Evolutionary conservation across 83 land plant species (phyloP).

Genomic region (Picea abies): DNA sequence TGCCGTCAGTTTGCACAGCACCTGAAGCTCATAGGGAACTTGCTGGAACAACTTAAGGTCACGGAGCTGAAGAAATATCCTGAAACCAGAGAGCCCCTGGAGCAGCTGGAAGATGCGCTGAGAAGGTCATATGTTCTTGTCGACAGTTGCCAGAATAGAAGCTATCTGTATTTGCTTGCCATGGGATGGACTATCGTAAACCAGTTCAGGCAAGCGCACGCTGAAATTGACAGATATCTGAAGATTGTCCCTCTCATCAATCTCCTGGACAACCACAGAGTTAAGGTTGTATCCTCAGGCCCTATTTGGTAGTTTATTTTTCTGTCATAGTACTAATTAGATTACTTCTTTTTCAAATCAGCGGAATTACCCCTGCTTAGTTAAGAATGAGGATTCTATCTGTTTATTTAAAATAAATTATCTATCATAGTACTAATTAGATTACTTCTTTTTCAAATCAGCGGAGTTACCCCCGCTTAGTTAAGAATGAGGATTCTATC

Average conservation of each 20-base stretch:
- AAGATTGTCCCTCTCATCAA: constrained; percentile 79
- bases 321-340: background rate
- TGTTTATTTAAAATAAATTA: too few relatives aligned
- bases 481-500: too few relatives aligned
- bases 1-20: constrained; percentile 92
- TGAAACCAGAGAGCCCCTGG: constrained; percentile 83
- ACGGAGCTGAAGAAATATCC: constrained; percentile 81
- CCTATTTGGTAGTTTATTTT: background rate
- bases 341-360: background rate
- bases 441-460: background rate
- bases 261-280: constrained; percentile 81
- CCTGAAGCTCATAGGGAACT: constrained; percentile 82
- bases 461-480: too few relatives aligned
- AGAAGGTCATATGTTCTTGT: constrained; percentile 72
- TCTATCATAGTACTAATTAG: background rate
- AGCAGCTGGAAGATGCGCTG: constrained; percentile 90
- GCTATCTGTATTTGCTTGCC: constrained; percentile 88
- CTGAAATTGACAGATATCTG: constrained; percentile 83
- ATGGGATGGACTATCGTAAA: constrained; percentile 95
- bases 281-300: constrained; percentile 37
- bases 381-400: too few relatives aligned
- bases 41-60: constrained; percentile 88
- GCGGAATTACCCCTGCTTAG: too few relatives aligned
- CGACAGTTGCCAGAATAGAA: constrained; percentile 80
- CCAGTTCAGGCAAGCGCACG: constrained; percentile 81